These are phyloP conservation scores for Paraurostyla sp. DNA, from an alignment of 73 alveolate genomes.

Conservation along the genomic window DNA sequence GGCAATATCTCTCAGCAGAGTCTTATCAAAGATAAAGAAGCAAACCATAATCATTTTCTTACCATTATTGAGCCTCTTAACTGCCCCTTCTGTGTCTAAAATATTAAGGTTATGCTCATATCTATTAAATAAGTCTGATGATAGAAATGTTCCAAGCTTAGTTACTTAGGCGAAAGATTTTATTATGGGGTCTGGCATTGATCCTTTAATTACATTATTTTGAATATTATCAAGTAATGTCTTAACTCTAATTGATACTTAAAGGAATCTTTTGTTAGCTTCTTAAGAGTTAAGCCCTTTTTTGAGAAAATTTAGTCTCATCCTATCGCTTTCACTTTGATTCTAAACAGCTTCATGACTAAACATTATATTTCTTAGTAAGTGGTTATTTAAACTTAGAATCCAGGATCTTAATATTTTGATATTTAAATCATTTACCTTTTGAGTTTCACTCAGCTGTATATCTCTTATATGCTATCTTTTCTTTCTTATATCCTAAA, in stretches of 20 bases:
- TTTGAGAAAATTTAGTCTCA: background rate
- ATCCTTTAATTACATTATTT: background rate
- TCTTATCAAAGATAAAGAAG: background rate
- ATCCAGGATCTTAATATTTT: background rate
- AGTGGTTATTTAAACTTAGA: background rate
- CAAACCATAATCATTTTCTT: background rate
- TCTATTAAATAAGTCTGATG: background rate
- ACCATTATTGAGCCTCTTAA: background rate
- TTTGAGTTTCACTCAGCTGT: background rate
- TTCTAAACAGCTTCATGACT: background rate
- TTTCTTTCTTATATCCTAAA: background rate
- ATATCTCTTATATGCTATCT: background rate
- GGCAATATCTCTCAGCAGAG: background rate
- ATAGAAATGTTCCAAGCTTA: background rate
- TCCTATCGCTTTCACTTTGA: background rate
- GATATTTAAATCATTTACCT: background rate
- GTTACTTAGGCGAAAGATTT: background rate
- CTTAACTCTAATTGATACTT: background rate
- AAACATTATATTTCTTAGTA: background rate
- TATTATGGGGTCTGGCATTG: background rate
- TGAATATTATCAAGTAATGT: background rate
- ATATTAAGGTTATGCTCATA: background rate
- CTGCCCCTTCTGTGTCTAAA: background rate
- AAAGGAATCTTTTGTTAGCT: background rate
- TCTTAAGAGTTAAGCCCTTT: background rate